Base-by-base conservation (phyloP, 768 basidiomycete genomes). In the Jaapia argillacea region DNA sequence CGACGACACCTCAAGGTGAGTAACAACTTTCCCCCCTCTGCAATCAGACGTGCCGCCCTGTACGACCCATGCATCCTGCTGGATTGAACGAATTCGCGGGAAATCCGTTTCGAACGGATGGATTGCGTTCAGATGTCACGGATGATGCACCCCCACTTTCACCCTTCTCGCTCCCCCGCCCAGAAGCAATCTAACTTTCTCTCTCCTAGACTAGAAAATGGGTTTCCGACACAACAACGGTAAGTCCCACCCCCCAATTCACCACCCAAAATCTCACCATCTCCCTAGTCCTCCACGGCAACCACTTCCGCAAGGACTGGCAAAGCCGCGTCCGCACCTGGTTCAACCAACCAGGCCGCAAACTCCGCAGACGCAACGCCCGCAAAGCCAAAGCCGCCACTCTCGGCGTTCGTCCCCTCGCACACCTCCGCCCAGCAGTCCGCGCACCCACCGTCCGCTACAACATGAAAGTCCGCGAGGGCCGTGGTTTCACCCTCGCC, bases 271-370 rank as follows among this genome's bases (percentile, higher is more conserved):
- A 22, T 27, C 51, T 36, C 42, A 12, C 31, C 12, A 45, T 47
- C 7, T 24, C 50, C 39, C 46, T 38, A 86, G 88, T 87, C 71
- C 87, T 94, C 66, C 91, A 80, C 70, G 76, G 67, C 56, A 92
- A 92, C 69, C 91, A 96, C 65, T 92, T 92, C 79, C 88, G 81
- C 74, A 98, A 98, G 81, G 93, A 98, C 66, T 98, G 93, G 93
- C 94, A 98, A 68, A 77, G 82, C 60, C 85, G 85, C 52, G 91
- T 94, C 56, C 84, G 84, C 67, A 94, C 90, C 61, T 92, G 93
- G 93, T 98, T 98, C 65, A 87, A 98, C 74, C 96, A 99, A 70
- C 91, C 96, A 45, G 94, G 93, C 40, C 86, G 88, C 63, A 98
- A 98, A 72, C 85, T 92, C 65, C 86, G 89, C 64, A 78, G 96